Conservation (phyloP, 306 rosid genomes). For the Cucumis hystrix region DNA sequence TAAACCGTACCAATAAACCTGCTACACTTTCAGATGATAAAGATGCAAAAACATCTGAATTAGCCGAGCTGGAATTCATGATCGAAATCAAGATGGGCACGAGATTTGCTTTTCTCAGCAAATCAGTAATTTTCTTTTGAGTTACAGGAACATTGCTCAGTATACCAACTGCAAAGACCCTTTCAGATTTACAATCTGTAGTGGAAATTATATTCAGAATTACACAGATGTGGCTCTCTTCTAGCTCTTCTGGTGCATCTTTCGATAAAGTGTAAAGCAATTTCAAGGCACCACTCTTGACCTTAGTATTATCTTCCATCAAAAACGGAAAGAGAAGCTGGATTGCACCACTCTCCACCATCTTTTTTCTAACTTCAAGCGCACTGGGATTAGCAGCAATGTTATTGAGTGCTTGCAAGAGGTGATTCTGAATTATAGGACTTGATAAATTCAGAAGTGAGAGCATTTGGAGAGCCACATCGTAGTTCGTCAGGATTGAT, state of each 20-base stretch:
- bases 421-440: constrained; percentile 61
- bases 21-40: constrained; percentile 34
- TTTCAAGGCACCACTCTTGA: constrained; percentile 38
- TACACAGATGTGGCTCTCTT: constrained; percentile 33
- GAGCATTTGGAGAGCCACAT: constrained; percentile 74
- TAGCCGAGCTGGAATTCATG: constrained; percentile 24
- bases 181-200: constrained; percentile 37
- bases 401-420: constrained; percentile 68
- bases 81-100: constrained; percentile 44
- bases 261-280: constrained; percentile 57
- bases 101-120: constrained; percentile 40
- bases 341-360: constrained; percentile 69
- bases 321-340: constrained; percentile 67
- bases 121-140: constrained; percentile 52
- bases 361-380: constrained; percentile 41
- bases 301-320: constrained; percentile 38
- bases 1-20: constrained; percentile 49
- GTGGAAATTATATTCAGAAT: constrained; percentile 41
- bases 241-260: constrained; percentile 56
- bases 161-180: constrained; percentile 54
- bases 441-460: constrained; percentile 74
- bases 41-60: constrained; percentile 15
- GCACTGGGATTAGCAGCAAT: constrained; percentile 61
- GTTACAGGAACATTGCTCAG: constrained; percentile 53
- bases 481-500: constrained; percentile 39